Conservation (phyloP, 805 yeast genomes). For the Starmerella etchellsii region DNA sequence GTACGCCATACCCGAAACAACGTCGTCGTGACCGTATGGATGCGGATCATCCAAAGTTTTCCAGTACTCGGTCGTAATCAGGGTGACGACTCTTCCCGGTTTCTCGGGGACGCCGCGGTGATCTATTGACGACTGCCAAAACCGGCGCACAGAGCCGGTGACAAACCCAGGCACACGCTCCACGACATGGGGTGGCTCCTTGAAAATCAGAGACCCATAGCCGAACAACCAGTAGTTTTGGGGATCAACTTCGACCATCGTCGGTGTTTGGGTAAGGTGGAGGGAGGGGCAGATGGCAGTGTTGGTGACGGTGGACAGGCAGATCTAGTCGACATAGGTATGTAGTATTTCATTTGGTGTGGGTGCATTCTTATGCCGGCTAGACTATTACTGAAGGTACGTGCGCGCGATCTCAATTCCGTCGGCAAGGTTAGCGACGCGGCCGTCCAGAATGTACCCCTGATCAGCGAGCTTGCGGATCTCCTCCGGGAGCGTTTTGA, state of each 20-base stretch:
- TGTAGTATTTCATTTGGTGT: too few species aligned
- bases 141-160: slow-evolving; percentile 63
- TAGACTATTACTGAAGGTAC: too few species aligned
- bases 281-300: too few species aligned
- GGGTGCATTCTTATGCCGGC: too few species aligned
- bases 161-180: slow-evolving; percentile 59
- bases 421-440: slow-evolving; percentile 73
- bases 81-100: slow-evolving; percentile 86
- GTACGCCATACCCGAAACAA: slow-evolving; percentile 70
- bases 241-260: slow-evolving; percentile 11
- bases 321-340: too few species aligned
- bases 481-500: slow-evolving; percentile 42
- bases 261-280: not conserved
- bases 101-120: slow-evolving; percentile 75
- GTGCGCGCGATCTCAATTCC: slow-evolving; percentile 42
- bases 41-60: slow-evolving; percentile 37
- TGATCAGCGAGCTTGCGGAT: slow-evolving; percentile 40
- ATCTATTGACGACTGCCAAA: slow-evolving; percentile 86
- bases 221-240: slow-evolving; percentile 60
- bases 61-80: slow-evolving; percentile 44
- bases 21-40: slow-evolving; percentile 28
- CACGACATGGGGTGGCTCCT: slow-evolving; percentile 68
- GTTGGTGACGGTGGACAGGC: too few species aligned
- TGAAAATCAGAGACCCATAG: slow-evolving; percentile 78
- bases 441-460: slow-evolving; percentile 75